Conservation (phyloP, 768 basidiomycete genomes). For the Podaxis sp. region DNA sequence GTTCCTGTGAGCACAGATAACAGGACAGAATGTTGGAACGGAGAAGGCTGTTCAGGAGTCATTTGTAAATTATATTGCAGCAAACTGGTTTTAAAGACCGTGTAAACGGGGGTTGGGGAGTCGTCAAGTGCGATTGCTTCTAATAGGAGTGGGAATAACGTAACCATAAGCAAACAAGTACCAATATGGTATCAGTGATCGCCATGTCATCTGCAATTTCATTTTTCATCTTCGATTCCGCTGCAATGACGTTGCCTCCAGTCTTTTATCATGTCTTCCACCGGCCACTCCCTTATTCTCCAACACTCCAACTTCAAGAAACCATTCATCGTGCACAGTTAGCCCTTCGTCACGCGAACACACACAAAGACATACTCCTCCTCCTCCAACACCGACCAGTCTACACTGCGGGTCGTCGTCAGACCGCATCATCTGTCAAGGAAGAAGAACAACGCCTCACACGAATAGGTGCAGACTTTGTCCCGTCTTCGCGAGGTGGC, state of each 20-base stretch:
- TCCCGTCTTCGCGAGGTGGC: constrained; percentile 81
- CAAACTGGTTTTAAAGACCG: not conserved
- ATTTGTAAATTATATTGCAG: constrained; percentile 12
- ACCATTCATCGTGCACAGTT: constrained; percentile 68
- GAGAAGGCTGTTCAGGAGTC: not conserved
- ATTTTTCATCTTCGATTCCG: not conserved
- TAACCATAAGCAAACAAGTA: not conserved
- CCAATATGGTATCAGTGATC: not conserved
- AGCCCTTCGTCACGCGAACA: constrained; percentile 36
- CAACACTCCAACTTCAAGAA: constrained; percentile 71
- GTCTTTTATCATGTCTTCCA: constrained; percentile 78
- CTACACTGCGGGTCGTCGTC: constrained; percentile 92
- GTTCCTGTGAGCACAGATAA: constrained; percentile 1
- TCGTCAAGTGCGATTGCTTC: not conserved
- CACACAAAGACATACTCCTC: constrained; percentile 66
- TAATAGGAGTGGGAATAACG: not conserved
- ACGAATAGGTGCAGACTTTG: constrained; percentile 84
- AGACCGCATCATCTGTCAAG: constrained; percentile 58
- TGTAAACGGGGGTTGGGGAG: not conserved
- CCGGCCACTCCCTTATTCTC: constrained; percentile 74
- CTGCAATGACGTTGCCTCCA: constrained; percentile 49
- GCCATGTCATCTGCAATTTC: not conserved
- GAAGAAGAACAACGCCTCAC: constrained; percentile 65
- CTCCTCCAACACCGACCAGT: constrained; percentile 91
- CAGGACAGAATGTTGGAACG: not conserved